These are phyloP conservation scores for Diplodia sapinea DNA, from an alignment of 2,329 filamentous ascomycete genomes.

Conservation along the genomic window DNA sequence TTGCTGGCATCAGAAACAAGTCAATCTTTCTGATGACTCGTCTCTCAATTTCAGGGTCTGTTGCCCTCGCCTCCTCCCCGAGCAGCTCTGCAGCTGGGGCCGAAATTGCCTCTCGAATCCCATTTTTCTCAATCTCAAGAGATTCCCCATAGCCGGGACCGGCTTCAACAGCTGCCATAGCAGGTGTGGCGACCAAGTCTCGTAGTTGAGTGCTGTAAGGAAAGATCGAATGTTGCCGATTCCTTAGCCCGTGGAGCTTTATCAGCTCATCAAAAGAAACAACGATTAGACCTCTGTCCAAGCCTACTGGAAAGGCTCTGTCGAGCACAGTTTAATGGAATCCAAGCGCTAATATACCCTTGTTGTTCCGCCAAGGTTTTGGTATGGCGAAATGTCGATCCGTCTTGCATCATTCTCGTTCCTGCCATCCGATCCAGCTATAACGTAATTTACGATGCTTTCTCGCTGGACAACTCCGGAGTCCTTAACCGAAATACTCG, in stretches of 20 bases:
- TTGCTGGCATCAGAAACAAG: conserved; percentile 69
- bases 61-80: background rate
- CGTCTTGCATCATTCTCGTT: background rate
- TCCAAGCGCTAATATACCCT: background rate
- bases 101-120: background rate
- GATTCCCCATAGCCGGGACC: background rate
- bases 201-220: background rate
- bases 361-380: background rate
- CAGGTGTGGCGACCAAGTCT: background rate
- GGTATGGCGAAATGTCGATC: conserved; percentile 1
- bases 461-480: background rate
- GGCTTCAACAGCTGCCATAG: background rate
- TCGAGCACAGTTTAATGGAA: background rate
- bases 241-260: background rate
- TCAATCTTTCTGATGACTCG: conserved; percentile 71
- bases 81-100: background rate
- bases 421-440: background rate
- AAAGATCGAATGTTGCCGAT: background rate
- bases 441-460: background rate
- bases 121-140: background rate
- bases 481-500: background rate
- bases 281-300: background rate
- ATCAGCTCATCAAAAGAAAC: background rate
- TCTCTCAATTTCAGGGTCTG: conserved; percentile 60
- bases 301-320: background rate